Percentiles rank a stretch among this genome's conserved stretches.
phyloP scores from a whole-genome alignment of 352 stramenopile genomes.

The Globisporangium okanoganense region DNA sequence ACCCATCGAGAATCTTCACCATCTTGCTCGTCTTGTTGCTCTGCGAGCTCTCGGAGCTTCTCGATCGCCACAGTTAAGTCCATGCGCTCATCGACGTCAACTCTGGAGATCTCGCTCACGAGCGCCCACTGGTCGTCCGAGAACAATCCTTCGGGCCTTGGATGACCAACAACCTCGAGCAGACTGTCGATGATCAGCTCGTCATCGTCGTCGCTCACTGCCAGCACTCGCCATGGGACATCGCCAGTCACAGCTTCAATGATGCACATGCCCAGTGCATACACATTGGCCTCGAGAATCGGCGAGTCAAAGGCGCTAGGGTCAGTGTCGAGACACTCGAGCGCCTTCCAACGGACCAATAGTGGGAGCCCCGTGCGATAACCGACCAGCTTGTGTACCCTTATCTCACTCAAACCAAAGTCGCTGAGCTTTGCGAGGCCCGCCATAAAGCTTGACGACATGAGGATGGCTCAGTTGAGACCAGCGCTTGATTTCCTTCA shows the following conservation, averaged over 20 bases:
- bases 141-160: neutral
- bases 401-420: conserved; percentile 32
- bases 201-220: no score
- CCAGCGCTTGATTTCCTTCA: no score
- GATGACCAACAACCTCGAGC: neutral
- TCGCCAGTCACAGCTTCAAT: neutral
- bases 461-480: no score
- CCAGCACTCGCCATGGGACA: no score
- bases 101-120: no score
- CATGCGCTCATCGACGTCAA: neutral
- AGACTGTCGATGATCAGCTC: conserved; percentile 1
- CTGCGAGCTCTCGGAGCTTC: no score
- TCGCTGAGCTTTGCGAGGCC: conserved; percentile 33
- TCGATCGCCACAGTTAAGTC: neutral
- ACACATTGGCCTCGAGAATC: no score
- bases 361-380: neutral
- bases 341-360: conserved; percentile 35
- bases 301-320: no score
- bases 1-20: no score
- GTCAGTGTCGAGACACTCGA: conserved; percentile 19
- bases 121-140: neutral
- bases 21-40: no score
- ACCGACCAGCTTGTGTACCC: conserved; percentile 15
- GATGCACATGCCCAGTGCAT: no score
- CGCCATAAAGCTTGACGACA: no score